Evolutionary conservation across 495 filamentous ascomycete species (phyloP), one percentile per base, ranked within the genome.

Genomic region (Podospora australis): DNA sequence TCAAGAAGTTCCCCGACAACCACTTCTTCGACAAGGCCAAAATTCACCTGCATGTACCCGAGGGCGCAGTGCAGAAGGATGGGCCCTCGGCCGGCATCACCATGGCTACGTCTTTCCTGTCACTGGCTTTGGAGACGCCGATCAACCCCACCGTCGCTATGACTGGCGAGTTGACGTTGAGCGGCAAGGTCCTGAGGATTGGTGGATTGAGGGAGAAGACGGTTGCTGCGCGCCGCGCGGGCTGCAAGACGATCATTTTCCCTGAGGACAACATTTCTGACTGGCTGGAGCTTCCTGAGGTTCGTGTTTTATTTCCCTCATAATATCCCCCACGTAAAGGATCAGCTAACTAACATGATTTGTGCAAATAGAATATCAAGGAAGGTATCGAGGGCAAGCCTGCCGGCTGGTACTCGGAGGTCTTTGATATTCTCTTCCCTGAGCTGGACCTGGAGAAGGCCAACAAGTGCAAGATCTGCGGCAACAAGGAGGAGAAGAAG

Each of bases 101-200:
- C 19, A 97, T 99, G 92, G 88, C 94, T 34, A 96, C 88, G 25
- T 87, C 87, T 52, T 66, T 99, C 54, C 70, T 99, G 28, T 88
- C 83, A 38, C 71, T 97, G 59, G 90, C 87, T 20, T 61, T 97
- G 51, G 81, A 94, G 47, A 74, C 78, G 50, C 75, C 82, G 21
- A 71, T 99, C 30, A 79, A 91, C 59, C 85, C 88, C 2, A 88
- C 87, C 21, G 82, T 97, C 59, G 91, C 94, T 40, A 99, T 99
- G 94, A 99, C 94, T 17, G 94, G 94, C 54, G 94, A 99, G 70
- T 70, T 99, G 55, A 99, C 94, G 0, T 86, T 99, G 42, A 99
- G 94, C 17, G 94, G 94, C 23, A 97, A 97, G 69, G 91, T 99
- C 5, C 71, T 99, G 46, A 78, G 94, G 57, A 99, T 99, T 70